These are phyloP conservation scores for Nicotiana attenuata DNA, from an alignment of 257 asterid species.

Conservation along the genomic window DNA sequence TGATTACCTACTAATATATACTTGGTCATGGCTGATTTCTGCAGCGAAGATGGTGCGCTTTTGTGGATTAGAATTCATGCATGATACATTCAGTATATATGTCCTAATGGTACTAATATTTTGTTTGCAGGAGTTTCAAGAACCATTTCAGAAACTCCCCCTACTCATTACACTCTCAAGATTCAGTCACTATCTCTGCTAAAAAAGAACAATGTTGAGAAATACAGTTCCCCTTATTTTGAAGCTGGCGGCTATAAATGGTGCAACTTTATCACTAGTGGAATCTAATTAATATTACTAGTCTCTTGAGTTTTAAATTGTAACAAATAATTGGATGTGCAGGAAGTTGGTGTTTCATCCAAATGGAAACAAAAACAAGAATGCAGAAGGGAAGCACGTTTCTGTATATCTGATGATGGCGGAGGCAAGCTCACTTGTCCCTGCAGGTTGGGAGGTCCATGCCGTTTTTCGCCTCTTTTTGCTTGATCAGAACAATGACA, in stretches of 20 bases:
- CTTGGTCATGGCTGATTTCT: neutral
- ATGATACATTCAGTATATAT: neutral
- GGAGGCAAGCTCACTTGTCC: slow-evolving; percentile 25
- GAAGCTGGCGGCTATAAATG: slow-evolving; percentile 76
- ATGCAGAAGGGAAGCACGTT: slow-evolving; percentile 33
- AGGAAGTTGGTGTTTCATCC: slow-evolving; percentile 67
- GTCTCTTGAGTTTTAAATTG: neutral
- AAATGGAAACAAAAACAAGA: slow-evolving; percentile 61
- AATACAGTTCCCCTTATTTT: slow-evolving; percentile 34
- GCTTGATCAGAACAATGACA: slow-evolving; percentile 61
- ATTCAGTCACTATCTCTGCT: slow-evolving; percentile 45
- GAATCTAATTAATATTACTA: neutral
- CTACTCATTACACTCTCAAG: slow-evolving; percentile 40
- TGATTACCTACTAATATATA: neutral
- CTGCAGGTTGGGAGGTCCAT: slow-evolving; percentile 46
- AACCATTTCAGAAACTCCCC: slow-evolving; percentile 39
- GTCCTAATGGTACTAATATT: neutral
- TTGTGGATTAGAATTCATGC: neutral
- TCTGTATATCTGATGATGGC: slow-evolving; percentile 47
- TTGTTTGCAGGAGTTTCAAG: slow-evolving; percentile 15
- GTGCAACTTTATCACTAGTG: slow-evolving; percentile 20
- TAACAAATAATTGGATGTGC: slow-evolving; percentile 1
- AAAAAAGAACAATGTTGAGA: slow-evolving; percentile 36
- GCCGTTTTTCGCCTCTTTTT: slow-evolving; percentile 45
- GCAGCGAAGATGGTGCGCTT: neutral